These are phyloP conservation scores for Silene vulgaris DNA, from an alignment of 179 eudicot genomes.

Conservation along the genomic window DNA sequence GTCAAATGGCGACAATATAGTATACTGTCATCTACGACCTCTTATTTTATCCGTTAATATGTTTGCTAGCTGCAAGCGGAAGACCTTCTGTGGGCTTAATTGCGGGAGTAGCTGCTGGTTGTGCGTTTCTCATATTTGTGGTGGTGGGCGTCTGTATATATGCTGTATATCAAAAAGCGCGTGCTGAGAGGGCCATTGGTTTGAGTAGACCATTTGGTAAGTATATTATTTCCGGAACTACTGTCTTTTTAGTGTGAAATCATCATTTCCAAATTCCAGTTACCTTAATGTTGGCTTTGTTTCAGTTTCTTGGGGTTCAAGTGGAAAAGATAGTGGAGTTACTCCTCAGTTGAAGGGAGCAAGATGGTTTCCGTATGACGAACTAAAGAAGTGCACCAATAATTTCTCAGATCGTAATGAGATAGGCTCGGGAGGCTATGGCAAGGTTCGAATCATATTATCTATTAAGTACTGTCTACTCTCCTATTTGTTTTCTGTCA, in stretches of 20 bases:
- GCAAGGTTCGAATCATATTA: slow-evolving; percentile 48
- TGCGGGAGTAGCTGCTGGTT: slow-evolving; percentile 47
- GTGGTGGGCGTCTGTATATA: slow-evolving; percentile 62
- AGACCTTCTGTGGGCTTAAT: slow-evolving; percentile 43
- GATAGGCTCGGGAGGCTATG: slow-evolving; percentile 92
- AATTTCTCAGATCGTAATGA: slow-evolving; percentile 60
- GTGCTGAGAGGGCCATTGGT: slow-evolving; percentile 79
- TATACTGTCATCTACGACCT: neutral
- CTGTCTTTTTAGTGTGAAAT: neutral
- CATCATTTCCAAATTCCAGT: neutral
- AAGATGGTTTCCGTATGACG: slow-evolving; percentile 93
- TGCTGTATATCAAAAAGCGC: slow-evolving; percentile 71
- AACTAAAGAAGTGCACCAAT: slow-evolving; percentile 69
- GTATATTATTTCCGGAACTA: slow-evolving; percentile 6
- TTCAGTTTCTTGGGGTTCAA: slow-evolving; percentile 78
- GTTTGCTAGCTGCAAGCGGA: slow-evolving; percentile 34
- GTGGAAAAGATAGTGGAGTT: slow-evolving; percentile 70
- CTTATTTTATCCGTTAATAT: neutral
- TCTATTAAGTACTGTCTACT: slow-evolving; percentile 2
- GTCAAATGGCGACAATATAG: neutral
- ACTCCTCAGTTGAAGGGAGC: slow-evolving; percentile 91
- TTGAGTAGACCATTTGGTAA: slow-evolving; percentile 86
- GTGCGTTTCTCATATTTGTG: slow-evolving; percentile 44
- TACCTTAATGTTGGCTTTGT: slow-evolving; percentile 4
- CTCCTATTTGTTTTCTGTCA: neutral